Conservation (phyloP, 2,329 filamentous ascomycete genomes). For the Diaporthe citrichinensis region DNA sequence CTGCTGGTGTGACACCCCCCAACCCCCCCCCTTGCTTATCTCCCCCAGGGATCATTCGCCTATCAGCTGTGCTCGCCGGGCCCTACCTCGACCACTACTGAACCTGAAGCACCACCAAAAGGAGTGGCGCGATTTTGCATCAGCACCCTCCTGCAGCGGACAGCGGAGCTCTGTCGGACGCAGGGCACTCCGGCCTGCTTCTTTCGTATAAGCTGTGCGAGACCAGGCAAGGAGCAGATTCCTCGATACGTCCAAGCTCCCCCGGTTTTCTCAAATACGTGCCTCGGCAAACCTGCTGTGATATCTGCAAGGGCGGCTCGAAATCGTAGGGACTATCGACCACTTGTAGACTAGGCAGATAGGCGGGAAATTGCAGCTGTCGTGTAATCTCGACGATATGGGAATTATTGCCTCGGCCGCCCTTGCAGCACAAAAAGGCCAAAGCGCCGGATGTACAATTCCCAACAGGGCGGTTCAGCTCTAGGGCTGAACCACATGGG, state of each 20-base stretch:
- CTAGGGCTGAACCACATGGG: constrained; percentile 10
- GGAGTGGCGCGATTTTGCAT: constrained; percentile 15
- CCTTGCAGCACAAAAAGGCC: background rate
- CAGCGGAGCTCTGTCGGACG: background rate
- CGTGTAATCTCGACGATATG: constrained; percentile 3
- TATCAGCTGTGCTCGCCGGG: constrained; percentile 2
- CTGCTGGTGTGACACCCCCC: constrained; percentile 32
- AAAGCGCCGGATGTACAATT: background rate
- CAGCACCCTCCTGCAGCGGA: background rate
- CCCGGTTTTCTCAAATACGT: background rate
- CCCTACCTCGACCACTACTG: background rate
- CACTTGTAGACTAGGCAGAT: background rate
- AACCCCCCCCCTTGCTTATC: constrained; percentile 28
- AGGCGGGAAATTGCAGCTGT: constrained; percentile 26
- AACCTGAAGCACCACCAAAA: background rate
- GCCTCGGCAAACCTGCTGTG: background rate
- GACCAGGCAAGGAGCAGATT: constrained; percentile 5
- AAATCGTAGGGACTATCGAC: background rate
- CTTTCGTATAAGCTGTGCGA: constrained; percentile 10
- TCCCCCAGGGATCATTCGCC: constrained; percentile 11
- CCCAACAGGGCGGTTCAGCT: constrained; percentile 6
- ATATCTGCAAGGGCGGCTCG: constrained; percentile 26
- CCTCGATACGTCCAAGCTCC: constrained; percentile 23
- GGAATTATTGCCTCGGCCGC: background rate
- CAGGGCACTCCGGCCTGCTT: constrained; percentile 6